Evolutionary conservation across 768 basidiomycete species (phyloP).

Genomic region (Lactifluus rugatus): DNA sequence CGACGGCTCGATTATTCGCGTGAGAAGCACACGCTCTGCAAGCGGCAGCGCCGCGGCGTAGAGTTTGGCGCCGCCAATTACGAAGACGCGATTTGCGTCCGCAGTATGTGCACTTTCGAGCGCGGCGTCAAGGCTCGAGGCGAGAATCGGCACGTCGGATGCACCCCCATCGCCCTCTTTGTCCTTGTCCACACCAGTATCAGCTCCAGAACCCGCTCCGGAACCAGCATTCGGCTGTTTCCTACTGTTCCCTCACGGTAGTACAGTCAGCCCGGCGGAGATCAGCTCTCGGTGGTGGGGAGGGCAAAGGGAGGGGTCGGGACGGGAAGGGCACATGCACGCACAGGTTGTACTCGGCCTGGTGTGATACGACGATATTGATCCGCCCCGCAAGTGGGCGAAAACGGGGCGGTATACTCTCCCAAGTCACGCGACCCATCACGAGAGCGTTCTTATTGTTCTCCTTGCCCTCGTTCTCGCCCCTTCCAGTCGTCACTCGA

Average conservation of each 20-base stretch:
- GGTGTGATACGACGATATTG: conserved; percentile 71
- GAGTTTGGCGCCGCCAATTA: conserved; percentile 88
- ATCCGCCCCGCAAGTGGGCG: conserved; percentile 65
- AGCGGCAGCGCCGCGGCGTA: conserved; percentile 58
- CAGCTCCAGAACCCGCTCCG: neutral
- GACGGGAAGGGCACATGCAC: conserved; percentile 22
- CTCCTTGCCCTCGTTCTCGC: conserved; percentile 23
- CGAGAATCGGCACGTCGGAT: conserved; percentile 30
- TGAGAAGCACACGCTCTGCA: conserved; percentile 81
- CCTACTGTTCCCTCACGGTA: neutral
- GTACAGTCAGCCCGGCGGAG: conserved; percentile 8
- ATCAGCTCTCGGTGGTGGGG: neutral
- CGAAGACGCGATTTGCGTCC: conserved; percentile 42
- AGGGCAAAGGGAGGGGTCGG: too few species aligned
- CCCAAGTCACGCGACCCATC: conserved; percentile 98
- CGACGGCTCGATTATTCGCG: conserved; percentile 63
- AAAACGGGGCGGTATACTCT: conserved; percentile 82
- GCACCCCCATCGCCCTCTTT: neutral
- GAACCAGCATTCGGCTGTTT: neutral
- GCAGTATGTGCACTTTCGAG: conserved; percentile 29
- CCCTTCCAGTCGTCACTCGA: conserved; percentile 56
- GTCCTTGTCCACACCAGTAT: neutral
- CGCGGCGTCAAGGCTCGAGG: conserved; percentile 32
- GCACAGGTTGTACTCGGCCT: conserved; percentile 51
- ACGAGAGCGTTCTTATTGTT: conserved; percentile 59